Percentiles rank a stretch among this genome's conserved stretches.
Conservation (phyloP, 345 rosid genomes). For the Eucalyptus urophylla region DNA sequence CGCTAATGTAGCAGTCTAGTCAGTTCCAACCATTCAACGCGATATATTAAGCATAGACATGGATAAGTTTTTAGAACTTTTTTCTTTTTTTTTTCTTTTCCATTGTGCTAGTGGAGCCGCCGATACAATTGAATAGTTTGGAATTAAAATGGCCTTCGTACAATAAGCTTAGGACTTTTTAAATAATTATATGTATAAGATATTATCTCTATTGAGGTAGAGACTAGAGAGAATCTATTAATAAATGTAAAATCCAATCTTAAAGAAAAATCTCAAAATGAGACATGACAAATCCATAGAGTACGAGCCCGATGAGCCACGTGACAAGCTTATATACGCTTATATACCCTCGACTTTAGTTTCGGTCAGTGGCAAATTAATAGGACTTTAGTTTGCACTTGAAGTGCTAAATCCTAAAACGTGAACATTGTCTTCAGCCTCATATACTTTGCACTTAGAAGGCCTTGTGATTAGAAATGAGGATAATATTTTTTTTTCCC, state of each 20-base stretch:
- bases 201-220: not conserved
- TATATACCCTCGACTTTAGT: not conserved
- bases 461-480: not conserved
- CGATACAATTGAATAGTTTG: accelerated
- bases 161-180: no score
- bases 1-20: accelerated
- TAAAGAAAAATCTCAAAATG: not conserved
- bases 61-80: no score
- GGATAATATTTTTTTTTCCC: not conserved
- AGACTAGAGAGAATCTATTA: not conserved
- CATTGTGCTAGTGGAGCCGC: accelerated
- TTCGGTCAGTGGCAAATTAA: not conserved
- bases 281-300: not conserved
- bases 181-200: accelerated
- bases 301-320: not conserved
- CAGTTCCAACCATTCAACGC: no score
- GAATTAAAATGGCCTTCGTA: accelerated
- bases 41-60: accelerated
- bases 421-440: not conserved
- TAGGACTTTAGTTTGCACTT: not conserved
- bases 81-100: no score
- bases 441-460: not conserved
- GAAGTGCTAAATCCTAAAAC: not conserved
- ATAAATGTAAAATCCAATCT: not conserved
- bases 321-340: not conserved